Base-by-base conservation (phyloP, 176 grass and related monocot genomes). In the Hsuehochloa calcarea region DNA sequence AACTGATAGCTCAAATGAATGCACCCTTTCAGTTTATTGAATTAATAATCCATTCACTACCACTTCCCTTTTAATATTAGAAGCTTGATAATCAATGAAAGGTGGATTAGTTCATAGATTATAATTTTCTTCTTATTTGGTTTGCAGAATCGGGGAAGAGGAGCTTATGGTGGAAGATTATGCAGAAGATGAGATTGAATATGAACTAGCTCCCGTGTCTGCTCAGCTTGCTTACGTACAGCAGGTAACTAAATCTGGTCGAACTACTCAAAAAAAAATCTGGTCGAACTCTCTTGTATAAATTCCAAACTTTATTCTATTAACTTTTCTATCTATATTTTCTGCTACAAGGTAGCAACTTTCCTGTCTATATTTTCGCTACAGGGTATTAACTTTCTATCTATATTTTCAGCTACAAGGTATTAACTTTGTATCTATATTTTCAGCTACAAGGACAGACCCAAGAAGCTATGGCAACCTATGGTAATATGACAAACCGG, bases 151-250 rank as follows among this genome's bases (percentile, higher is more conserved):
- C 34, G 89, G 91, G n/a, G 83, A 93, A 84, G 96, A 98, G 79
- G 87, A 90, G 61, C 85, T 95, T 79, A 89, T 98, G 96, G 83
- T 85, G 27, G 93, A 98, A 77, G 93, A 98, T 37, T 87, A 81
- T 61, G 82, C 67, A 14, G 89, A 95, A 61, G 88, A 92, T 46
- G 91, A 90, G 19, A 95, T 93, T 87, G 91, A 98, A 79, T 77
- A 63, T 51, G 93, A 98, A 68, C 82, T 99, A 82, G 93, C 93
- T 90, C 88, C 96, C 55, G 91, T 99, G 15, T 74, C 90, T 89
- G 88, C 86, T 54, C 93, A 99, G 75, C 90, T 99, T 68, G 90
- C 91, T 11, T 99, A 96, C 82, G 91, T 94, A 71, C 91, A 88
- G 14, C 91, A 99, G 91, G 96, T 99, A 65, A 82, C 22, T 61